A percentile compares a stretch with the other conserved stretches of the same genome.
Evolutionary conservation across 2,329 filamentous ascomycete species (phyloP).

Genomic region (Neonectria coccinea): DNA sequence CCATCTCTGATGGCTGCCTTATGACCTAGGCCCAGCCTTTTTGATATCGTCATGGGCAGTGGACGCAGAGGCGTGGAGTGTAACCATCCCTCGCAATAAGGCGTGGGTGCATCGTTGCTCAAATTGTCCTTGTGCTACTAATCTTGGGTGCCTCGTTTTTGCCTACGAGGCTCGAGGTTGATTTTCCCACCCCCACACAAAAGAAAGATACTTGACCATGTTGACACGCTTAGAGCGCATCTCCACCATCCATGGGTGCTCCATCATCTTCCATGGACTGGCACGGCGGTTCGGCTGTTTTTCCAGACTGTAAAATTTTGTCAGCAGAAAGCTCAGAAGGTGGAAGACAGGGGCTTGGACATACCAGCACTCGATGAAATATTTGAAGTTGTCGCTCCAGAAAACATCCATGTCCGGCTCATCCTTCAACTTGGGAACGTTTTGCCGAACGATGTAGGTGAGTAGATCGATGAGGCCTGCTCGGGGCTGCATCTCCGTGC

Average conservation of each 20-base stretch:
- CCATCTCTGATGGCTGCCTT: constrained; percentile 21
- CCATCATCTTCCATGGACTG: constrained; percentile 97
- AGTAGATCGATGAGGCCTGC: constrained; percentile 94
- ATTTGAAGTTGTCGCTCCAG: constrained; percentile 98
- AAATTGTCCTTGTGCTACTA: constrained; percentile 29
- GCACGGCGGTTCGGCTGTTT: constrained; percentile 90
- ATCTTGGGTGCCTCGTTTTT: constrained; percentile 24
- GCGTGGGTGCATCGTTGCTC: constrained; percentile 25
- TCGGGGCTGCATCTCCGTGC: constrained; percentile 92
- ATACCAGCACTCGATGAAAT: constrained; percentile 99
- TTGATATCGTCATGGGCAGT: constrained; percentile 30
- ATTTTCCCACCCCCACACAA: constrained; percentile 96
- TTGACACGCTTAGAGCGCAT: constrained; percentile 97
- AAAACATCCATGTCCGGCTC: constrained; percentile 89
- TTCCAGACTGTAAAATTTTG: constrained; percentile 76
- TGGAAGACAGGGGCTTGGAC: constrained; percentile 52
- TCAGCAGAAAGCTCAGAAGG: constrained; percentile 36
- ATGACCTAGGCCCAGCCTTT: constrained; percentile 38
- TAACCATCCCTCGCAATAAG: constrained; percentile 20
- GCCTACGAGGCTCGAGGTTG: constrained; percentile 38
- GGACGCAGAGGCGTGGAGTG: constrained; percentile 19
- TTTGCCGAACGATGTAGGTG: constrained; percentile 96
- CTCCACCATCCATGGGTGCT: constrained; percentile 98
- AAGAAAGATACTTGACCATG: constrained; percentile 92
- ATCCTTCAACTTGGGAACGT: constrained; percentile 95